These are phyloP conservation scores for Amaranthus hypochondriacus DNA, from an alignment of 148 eudicot species.

Conservation along the genomic window DNA sequence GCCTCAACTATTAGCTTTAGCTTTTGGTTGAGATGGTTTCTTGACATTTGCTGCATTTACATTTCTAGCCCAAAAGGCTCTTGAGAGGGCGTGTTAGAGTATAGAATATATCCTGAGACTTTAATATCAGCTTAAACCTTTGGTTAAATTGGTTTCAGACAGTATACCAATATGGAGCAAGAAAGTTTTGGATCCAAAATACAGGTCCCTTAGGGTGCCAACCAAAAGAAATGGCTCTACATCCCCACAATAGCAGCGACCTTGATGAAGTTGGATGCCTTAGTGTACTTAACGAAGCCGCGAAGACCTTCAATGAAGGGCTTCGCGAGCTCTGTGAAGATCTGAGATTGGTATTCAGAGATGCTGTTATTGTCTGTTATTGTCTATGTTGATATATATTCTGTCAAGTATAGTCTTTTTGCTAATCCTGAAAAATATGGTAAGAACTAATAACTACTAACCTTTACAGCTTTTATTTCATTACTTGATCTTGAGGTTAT, in stretches of 20 bases:
- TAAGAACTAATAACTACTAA: conserved; percentile 9
- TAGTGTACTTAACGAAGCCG: conserved; percentile 30
- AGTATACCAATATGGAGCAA: conserved; percentile 33
- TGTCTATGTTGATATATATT: conserved; percentile 38
- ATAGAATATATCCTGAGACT: too few species aligned
- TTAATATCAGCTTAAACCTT: too few species aligned
- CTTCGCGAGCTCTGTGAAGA: conserved; percentile 22
- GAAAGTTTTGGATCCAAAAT: conserved; percentile 46
- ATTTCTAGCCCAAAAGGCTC: too few species aligned
- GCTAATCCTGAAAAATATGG: conserved; percentile 32
- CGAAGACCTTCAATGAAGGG: conserved; percentile 35
- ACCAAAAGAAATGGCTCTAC: conserved; percentile 39
- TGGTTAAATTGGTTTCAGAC: conserved; percentile 8
- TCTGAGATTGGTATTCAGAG: conserved; percentile 24
- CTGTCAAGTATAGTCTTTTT: conserved; percentile 33
- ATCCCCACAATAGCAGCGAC: conserved; percentile 31
- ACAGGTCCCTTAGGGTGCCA: conserved; percentile 48
- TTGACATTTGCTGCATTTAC: too few species aligned
- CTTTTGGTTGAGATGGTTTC: too few species aligned
- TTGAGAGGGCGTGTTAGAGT: too few species aligned
- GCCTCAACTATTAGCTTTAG: too few species aligned
- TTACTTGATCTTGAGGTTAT: too few species aligned
- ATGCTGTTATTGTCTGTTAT: conserved; percentile 35
- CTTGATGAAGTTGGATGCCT: conserved; percentile 33
- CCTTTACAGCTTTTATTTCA: background rate